Percentiles rank a stretch among this genome's conserved stretches.
phyloP scores from a whole-genome alignment of 257 asterid species.

The Mitragyna speciosa region DNA sequence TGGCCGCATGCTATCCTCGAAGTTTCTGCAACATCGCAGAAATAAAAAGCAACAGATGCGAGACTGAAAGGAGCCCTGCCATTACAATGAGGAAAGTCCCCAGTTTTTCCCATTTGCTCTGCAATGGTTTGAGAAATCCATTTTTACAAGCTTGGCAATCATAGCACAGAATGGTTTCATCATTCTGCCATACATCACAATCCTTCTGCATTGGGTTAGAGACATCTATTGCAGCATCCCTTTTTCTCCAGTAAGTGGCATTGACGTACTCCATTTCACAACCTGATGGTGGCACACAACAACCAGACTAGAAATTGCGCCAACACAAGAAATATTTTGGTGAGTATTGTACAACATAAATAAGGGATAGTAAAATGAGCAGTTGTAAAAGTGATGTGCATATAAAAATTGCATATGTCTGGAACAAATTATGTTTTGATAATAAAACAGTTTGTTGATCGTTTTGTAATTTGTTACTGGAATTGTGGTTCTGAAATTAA shows the following conservation, averaged over 20 bases:
- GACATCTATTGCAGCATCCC: neutral
- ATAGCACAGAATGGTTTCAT: constrained; percentile 38
- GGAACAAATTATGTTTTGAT: no score
- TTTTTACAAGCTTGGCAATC: constrained; percentile 36
- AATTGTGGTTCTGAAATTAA: no score
- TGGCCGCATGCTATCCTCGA: neutral
- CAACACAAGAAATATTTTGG: no score
- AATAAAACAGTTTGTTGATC: neutral
- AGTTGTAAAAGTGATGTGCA: neutral
- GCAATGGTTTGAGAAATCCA: constrained; percentile 32
- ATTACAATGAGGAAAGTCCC: constrained; percentile 34
- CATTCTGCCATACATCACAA: constrained; percentile 40
- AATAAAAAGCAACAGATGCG: constrained; percentile 34
- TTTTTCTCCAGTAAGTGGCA: constrained; percentile 36
- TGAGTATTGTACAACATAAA: no score
- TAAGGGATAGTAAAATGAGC: neutral
- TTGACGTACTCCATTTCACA: constrained; percentile 43
- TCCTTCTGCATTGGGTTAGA: constrained; percentile 21
- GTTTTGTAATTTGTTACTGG: no score
- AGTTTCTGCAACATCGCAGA: constrained; percentile 29
- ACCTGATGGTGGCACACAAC: constrained; percentile 39
- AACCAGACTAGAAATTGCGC: constrained; percentile 27
- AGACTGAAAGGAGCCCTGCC: constrained; percentile 32
- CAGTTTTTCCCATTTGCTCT: constrained; percentile 36
- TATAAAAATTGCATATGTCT: neutral